Percentiles rank a stretch among this genome's conserved stretches.
Evolutionary conservation across 2,329 filamentous ascomycete species (phyloP).

Genomic region (Penicillium sp.): DNA sequence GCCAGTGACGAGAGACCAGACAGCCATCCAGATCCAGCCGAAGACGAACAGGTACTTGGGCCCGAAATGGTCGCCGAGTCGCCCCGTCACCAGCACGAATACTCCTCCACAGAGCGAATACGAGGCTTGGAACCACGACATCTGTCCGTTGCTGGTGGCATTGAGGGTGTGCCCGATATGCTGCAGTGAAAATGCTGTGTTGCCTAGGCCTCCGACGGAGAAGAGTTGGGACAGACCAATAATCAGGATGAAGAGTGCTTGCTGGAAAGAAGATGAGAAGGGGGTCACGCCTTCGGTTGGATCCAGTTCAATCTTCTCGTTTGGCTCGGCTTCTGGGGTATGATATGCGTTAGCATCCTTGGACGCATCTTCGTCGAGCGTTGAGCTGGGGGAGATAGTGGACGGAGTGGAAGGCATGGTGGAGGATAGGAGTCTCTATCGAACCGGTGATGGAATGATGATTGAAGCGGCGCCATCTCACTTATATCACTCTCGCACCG

Average conservation of each 20-base stretch:
- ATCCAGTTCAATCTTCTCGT: neutral
- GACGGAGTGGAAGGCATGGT: too few relatives aligned
- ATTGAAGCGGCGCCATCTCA: too few relatives aligned
- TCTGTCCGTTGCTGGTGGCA: conserved; percentile 41
- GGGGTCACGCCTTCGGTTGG: neutral
- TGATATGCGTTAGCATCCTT: too few relatives aligned
- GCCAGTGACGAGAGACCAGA: conserved; percentile 49
- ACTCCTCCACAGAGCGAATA: conserved; percentile 52
- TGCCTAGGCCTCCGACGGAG: conserved; percentile 36
- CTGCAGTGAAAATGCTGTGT: conserved; percentile 42
- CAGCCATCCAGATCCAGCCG: conserved; percentile 50
- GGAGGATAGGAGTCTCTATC: too few relatives aligned
- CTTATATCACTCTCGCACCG: too few relatives aligned
- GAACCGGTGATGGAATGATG: too few relatives aligned
- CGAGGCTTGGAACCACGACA: conserved; percentile 51
- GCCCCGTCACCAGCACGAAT: conserved; percentile 51
- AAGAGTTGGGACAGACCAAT: conserved; percentile 50
- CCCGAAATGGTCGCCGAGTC: conserved; percentile 52
- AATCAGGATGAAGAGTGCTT: conserved; percentile 40
- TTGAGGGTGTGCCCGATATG: conserved; percentile 10
- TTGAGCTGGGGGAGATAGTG: too few relatives aligned
- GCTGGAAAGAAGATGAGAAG: conserved; percentile 13
- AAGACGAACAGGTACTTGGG: conserved; percentile 50
- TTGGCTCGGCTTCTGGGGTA: too few relatives aligned
- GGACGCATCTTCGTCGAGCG: too few relatives aligned